Conservation (phyloP, 2,329 filamentous ascomycete genomes). For the Pestalotiopsis sp. region DNA sequence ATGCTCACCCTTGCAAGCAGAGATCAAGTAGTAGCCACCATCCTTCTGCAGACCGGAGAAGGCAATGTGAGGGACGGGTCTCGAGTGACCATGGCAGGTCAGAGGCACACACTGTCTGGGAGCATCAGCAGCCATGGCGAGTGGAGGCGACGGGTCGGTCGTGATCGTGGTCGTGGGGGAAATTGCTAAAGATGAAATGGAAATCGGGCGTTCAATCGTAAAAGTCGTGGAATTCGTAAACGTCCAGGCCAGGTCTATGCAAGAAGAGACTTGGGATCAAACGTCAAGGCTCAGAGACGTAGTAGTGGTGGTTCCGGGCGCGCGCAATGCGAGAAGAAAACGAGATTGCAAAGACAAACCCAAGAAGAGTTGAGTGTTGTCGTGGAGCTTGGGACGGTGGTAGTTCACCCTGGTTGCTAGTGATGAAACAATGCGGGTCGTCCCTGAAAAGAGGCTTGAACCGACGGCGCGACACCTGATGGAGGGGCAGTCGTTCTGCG, state of each 20-base stretch:
- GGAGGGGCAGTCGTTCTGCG: not conserved
- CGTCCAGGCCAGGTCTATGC: not conserved
- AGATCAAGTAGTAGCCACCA: constrained; percentile 88
- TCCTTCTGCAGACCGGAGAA: constrained; percentile 85
- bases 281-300: not conserved
- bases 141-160: not conserved
- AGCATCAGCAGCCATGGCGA: constrained; percentile 29
- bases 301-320: not conserved
- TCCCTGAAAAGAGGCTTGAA: constrained; percentile 1
- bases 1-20: constrained; percentile 80
- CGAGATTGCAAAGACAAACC: not conserved
- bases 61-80: constrained; percentile 86
- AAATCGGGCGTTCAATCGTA: not conserved
- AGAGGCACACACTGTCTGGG: constrained; percentile 65
- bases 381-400: not conserved
- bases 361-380: not conserved
- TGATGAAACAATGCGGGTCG: constrained; percentile 11
- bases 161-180: not conserved
- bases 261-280: not conserved
- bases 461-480: not conserved
- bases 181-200: not conserved
- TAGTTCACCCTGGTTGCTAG: not conserved
- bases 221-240: not conserved
- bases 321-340: not conserved
- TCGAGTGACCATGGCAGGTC: constrained; percentile 92